Conservation (phyloP, 2,329 filamentous ascomycete genomes). For the Sclerotiophoma versabilis region DNA sequence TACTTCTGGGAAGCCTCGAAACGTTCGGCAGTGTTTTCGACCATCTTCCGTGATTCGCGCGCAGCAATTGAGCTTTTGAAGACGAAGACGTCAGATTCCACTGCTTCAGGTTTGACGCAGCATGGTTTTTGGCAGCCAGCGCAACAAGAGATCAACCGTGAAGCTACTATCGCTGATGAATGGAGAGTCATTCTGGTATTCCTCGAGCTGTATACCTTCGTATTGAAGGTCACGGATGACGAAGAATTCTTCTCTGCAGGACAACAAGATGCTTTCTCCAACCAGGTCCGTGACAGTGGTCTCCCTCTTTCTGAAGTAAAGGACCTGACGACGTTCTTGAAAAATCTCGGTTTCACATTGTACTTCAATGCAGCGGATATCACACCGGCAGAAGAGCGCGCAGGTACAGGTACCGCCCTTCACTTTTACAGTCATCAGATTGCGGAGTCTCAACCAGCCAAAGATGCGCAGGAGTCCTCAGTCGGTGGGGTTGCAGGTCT, state of each 20-base stretch:
- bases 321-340: slow-evolving; percentile 80
- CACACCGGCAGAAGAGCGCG: slow-evolving; percentile 52
- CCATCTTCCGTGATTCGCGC: slow-evolving; percentile 64
- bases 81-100: slow-evolving; percentile 38
- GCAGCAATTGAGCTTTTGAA: slow-evolving; percentile 66
- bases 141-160: slow-evolving; percentile 38
- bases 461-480: slow-evolving; percentile 49
- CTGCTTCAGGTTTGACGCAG: slow-evolving; percentile 23
- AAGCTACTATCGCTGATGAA: slow-evolving; percentile 65
- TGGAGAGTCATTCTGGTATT: slow-evolving; percentile 92
- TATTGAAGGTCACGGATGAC: slow-evolving; percentile 91
- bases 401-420: slow-evolving; percentile 56
- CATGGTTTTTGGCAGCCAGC: slow-evolving; percentile 46
- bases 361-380: slow-evolving; percentile 82
- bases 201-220: slow-evolving; percentile 91
- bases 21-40: slow-evolving; percentile 63
- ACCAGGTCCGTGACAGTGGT: slow-evolving; percentile 63
- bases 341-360: slow-evolving; percentile 86
- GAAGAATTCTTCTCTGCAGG: slow-evolving; percentile 84
- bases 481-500: slow-evolving; percentile 73
- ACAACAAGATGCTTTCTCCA: slow-evolving; percentile 40
- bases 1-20: slow-evolving; percentile 82
- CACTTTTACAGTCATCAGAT: slow-evolving; percentile 43
- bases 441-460: slow-evolving; percentile 30
- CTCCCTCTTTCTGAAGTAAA: slow-evolving; percentile 75